Conservation (phyloP, 2,329 filamentous ascomycete genomes). For the Colletotrichum sp. region DNA sequence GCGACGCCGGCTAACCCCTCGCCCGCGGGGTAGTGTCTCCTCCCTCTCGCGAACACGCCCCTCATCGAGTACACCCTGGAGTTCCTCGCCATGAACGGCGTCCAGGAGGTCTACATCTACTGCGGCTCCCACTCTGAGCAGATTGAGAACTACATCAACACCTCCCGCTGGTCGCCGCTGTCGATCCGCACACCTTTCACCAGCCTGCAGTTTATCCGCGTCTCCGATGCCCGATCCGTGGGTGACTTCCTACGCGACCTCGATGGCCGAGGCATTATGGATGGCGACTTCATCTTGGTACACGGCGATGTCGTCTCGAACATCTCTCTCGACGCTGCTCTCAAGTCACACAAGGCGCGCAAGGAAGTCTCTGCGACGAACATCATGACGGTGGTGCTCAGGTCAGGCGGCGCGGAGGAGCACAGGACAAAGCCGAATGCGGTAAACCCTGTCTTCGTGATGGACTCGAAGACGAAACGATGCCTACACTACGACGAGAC, state of each 20-base stretch:
- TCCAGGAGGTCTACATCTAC: conserved; percentile 94
- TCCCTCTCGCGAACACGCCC: conserved; percentile 91
- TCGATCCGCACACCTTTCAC: conserved; percentile 71
- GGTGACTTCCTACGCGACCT: conserved; percentile 96
- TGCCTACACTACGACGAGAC: conserved; percentile 96
- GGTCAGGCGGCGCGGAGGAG: conserved; percentile 71
- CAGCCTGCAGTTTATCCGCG: conserved; percentile 82
- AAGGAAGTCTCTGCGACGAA: conserved; percentile 87
- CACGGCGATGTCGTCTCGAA: conserved; percentile 94
- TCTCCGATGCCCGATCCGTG: conserved; percentile 80
- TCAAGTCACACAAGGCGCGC: conserved; percentile 81
- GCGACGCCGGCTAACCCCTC: conserved; percentile 20
- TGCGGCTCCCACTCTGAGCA: conserved; percentile 86
- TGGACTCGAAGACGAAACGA: conserved; percentile 79
- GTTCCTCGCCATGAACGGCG: conserved; percentile 91
- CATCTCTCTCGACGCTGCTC: conserved; percentile 77
- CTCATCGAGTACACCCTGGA: conserved; percentile 98
- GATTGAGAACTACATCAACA: conserved; percentile 84
- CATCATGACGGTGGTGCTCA: conserved; percentile 95
- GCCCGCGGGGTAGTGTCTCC: conserved; percentile 70
- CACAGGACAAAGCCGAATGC: conserved; percentile 81
- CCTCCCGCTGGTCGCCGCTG: conserved; percentile 72
- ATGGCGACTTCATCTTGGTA: conserved; percentile 89
- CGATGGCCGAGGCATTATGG: conserved; percentile 83
- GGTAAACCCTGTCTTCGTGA: conserved; percentile 81